These are phyloP conservation scores for Vitrella brassicaformis DNA, from an alignment of 73 alveolate genomes.

Conservation along the genomic window DNA sequence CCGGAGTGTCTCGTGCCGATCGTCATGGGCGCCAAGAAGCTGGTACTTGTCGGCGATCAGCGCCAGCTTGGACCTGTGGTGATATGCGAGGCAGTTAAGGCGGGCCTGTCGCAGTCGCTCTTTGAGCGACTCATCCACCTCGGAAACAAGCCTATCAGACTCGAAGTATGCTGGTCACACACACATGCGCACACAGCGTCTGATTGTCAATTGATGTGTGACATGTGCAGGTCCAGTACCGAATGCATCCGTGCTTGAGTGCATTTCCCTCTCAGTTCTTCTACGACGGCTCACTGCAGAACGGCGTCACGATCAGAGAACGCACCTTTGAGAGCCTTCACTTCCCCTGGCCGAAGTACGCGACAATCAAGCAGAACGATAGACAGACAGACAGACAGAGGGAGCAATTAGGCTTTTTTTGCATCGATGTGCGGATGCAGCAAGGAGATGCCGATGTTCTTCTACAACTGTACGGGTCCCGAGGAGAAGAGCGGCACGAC, in stretches of 20 bases:
- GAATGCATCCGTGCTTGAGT: conserved; percentile 99
- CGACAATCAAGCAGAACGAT: not conserved
- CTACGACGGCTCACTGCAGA: conserved; percentile 80
- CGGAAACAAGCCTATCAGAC: conserved; percentile 81
- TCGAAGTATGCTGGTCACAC: conserved; percentile 1
- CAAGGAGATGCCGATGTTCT: conserved; percentile 84
- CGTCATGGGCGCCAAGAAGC: conserved; percentile 68
- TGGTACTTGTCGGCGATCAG: conserved; percentile 95
- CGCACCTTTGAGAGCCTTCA: conserved; percentile 71
- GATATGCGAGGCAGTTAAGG: conserved; percentile 94
- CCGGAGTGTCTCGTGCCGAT: conserved; percentile 94
- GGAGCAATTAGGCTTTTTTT: no score
- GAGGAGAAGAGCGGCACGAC: conserved; percentile 98
- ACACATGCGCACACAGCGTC: no score
- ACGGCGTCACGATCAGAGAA: conserved; percentile 84
- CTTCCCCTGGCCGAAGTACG: conserved; percentile 89
- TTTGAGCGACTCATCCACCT: conserved; percentile 91
- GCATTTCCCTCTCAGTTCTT: conserved; percentile 93
- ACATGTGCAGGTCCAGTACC: conserved; percentile 73
- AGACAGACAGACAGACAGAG: no score
- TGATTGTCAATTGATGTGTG: not conserved
- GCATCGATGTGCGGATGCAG: no score
- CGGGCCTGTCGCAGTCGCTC: conserved; percentile 89
- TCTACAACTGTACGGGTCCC: conserved; percentile 81
- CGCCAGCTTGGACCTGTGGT: conserved; percentile 97